Conservation (phyloP, 177 flowering plant species). For the Tripterygium wilfordii region DNA sequence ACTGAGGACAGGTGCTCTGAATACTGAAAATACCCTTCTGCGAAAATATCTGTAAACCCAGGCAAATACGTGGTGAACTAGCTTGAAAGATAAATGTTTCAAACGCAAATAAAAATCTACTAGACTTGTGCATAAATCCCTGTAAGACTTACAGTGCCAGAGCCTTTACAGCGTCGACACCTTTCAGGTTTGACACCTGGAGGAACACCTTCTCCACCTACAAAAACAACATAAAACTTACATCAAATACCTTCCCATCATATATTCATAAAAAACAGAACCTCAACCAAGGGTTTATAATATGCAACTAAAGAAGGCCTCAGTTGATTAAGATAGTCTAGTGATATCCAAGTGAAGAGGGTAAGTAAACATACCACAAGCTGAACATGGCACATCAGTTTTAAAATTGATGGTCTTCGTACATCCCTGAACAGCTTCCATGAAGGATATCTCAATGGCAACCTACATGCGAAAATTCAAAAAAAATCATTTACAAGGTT, state of each 20-base stretch:
- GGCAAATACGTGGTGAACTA: background rate
- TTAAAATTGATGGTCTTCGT: slow-evolving; percentile 67
- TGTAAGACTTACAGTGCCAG: slow-evolving; percentile 67
- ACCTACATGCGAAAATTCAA: slow-evolving; percentile 27
- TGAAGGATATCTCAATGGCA: slow-evolving; percentile 76
- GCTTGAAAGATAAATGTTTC: background rate
- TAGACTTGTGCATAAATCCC: background rate
- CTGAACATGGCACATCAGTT: slow-evolving; percentile 61
- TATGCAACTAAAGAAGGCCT: too few species aligned
- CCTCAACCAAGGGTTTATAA: too few species aligned
- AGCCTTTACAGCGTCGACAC: slow-evolving; percentile 75
- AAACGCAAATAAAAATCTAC: background rate
- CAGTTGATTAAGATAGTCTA: too few species aligned
- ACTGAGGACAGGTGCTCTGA: slow-evolving; percentile 55
- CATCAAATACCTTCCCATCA: too few species aligned
- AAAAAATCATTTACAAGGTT: background rate
- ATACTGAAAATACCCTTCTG: slow-evolving; percentile 63
- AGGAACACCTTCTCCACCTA: slow-evolving; percentile 96
- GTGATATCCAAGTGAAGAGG: too few species aligned
- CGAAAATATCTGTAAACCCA: slow-evolving; percentile 34
- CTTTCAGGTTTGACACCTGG: slow-evolving; percentile 92
- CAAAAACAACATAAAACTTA: too few species aligned
- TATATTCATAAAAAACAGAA: too few species aligned
- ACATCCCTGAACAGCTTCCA: slow-evolving; percentile 99
- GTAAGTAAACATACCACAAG: slow-evolving; percentile 61